These are phyloP conservation scores for Nevesoporus exiguus DNA, from an alignment of 768 basidiomycete species.

Conservation along the genomic window DNA sequence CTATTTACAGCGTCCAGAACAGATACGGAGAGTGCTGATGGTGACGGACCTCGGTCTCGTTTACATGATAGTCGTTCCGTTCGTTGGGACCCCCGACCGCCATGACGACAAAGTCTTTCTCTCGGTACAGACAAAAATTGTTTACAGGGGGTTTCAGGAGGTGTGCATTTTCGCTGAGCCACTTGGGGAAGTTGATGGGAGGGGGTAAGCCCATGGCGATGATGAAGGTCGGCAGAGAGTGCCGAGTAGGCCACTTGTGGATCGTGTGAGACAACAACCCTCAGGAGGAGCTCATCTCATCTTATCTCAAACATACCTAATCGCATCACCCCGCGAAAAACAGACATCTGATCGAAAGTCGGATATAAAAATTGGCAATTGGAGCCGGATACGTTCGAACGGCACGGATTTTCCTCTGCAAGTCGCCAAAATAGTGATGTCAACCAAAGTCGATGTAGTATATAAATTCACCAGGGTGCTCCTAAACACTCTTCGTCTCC, in stretches of 20 bases:
- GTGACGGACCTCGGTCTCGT: conserved; percentile 78
- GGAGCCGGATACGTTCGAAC: too few relatives aligned
- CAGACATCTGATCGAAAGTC: too few relatives aligned
- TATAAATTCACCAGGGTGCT: too few relatives aligned
- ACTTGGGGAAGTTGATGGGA: conserved; percentile 86
- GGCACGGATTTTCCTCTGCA: too few relatives aligned
- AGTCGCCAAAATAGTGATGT: too few relatives aligned
- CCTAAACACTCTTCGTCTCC: neutral
- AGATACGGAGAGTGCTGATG: neutral
- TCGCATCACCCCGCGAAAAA: too few relatives aligned
- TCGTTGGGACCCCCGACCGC: conserved; percentile 94
- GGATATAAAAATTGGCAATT: too few relatives aligned
- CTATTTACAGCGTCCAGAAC: conserved; percentile 32
- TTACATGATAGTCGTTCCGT: conserved; percentile 86
- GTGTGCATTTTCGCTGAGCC: conserved; percentile 80
- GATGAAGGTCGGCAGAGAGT: too few relatives aligned
- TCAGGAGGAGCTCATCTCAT: too few relatives aligned
- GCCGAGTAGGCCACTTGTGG: neutral
- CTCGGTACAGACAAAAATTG: conserved; percentile 81
- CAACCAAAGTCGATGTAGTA: too few relatives aligned
- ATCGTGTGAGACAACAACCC: neutral
- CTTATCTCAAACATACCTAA: too few relatives aligned
- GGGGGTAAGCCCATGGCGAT: conserved; percentile 64
- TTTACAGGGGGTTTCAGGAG: conserved; percentile 89
- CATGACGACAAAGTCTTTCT: conserved; percentile 92